Conservation (phyloP, 805 yeast genomes). For the Clavispora carvajalis region DNA sequence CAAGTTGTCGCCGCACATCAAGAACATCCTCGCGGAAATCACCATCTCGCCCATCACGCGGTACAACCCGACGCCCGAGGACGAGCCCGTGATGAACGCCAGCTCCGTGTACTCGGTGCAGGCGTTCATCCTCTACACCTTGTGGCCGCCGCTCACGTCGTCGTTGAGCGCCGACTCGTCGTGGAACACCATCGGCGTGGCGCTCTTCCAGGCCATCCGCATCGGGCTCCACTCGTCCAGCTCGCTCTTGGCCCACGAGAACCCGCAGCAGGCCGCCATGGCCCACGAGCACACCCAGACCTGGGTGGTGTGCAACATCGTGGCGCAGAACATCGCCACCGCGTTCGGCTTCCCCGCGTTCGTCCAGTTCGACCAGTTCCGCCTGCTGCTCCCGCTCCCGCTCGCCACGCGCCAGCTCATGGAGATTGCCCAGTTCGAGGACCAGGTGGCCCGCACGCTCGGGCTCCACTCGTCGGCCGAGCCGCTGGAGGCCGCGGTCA, state of each 20-base stretch:
- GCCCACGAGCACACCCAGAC: conserved; percentile 78
- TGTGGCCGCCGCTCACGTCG: conserved; percentile 96
- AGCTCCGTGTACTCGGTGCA: conserved; percentile 93
- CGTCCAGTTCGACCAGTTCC: conserved; percentile 69
- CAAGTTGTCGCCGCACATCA: conserved; percentile 62
- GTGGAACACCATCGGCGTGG: conserved; percentile 93
- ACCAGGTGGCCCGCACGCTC: conserved; percentile 73
- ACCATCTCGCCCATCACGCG: conserved; percentile 87
- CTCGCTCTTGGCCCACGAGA: conserved; percentile 2
- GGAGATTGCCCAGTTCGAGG: conserved; percentile 80
- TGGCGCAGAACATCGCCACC: conserved; percentile 84
- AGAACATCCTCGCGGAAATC: conserved; percentile 76
- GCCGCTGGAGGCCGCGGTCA: conserved; percentile 57
- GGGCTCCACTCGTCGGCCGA: conserved; percentile 66
- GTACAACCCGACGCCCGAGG: conserved; percentile 71
- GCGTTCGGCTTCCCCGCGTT: conserved; percentile 94
- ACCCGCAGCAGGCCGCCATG: conserved; percentile 17
- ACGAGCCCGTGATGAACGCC: conserved; percentile 78
- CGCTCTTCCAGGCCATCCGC: conserved; percentile 86
- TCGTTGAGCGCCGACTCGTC: conserved; percentile 93
- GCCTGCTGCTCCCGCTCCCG: conserved; percentile 48
- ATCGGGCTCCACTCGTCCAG: conserved; percentile 78
- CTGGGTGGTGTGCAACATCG: conserved; percentile 91
- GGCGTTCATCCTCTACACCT: conserved; percentile 80
- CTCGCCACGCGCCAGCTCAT: conserved; percentile 66